Evolutionary conservation across 257 asterid genomes (phyloP), one percentile per base, ranked within the genome.

Genomic region (Vinca minor): DNA sequence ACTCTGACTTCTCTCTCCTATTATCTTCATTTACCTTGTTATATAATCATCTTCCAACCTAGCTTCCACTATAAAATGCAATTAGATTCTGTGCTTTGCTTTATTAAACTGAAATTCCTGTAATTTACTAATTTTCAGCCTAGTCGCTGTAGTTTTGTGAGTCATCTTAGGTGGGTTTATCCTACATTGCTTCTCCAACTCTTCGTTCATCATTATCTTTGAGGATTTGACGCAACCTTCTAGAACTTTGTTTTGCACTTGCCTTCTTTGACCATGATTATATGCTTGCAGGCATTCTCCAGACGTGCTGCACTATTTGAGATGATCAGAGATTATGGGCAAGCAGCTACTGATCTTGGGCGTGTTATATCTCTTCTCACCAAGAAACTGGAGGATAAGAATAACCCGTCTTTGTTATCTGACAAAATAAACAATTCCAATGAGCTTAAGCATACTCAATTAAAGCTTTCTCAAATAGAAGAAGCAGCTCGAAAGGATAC

Each of bases 261-360:
- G 25, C 53, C 36, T 25, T 4, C 14, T 59, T 28, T 50, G 13
- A 47, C 36, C 42, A 15, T 52, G 17, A 38, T 31, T 54, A 41
- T 59, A 18, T 48, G 41, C 63, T 63, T 74, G 77, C 79, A 92
- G 97, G 97, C 98, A 59, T 78, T 89, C 66, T 85, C 97, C 62
- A 83, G 97, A 74, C 85, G 98, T 62, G 96, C 98, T 60, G 54
- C 75, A 38, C 69, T 85, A 41, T 84, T 78, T 47, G 95, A 93
- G 83, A 84, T 79, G 91, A 93, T 93, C 76, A 83, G 98, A 75
- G 96, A 93, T 74, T 84, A 85, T 69, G 89, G 84, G 70, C 95
- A 83, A 76, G 95, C 98, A 60, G 87, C 81, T 77, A 50, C 76
- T 29, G 98, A 93, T 85, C 85, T 89, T 74, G 87, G 76, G 73